Conservation (phyloP, 306 rosid species). For the Astragalus glycyphyllos region DNA sequence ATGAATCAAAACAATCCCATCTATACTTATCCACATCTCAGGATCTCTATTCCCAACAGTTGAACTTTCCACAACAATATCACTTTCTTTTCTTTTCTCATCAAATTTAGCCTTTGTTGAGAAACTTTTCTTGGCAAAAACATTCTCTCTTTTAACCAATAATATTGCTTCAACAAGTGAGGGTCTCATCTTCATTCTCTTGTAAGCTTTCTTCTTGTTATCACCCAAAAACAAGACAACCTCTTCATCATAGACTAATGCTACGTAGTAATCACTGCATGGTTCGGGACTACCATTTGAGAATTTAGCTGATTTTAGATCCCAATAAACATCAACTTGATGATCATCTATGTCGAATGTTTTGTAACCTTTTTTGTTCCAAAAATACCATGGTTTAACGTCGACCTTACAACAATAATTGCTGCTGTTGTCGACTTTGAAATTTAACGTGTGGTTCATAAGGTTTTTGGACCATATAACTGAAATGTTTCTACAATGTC, state of each 20-base stretch:
- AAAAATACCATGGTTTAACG: conserved; percentile 82
- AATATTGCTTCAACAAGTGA: conserved; percentile 56
- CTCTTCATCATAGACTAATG: conserved; percentile 69
- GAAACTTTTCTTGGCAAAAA: conserved; percentile 80
- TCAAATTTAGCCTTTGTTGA: conserved; percentile 68
- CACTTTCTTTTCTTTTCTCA: conserved; percentile 64
- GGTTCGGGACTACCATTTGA: conserved; percentile 69
- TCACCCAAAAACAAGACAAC: conserved; percentile 75
- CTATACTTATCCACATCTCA: conserved; percentile 93
- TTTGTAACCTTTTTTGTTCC: conserved; percentile 89
- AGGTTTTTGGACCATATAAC: conserved; percentile 76
- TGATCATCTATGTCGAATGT: conserved; percentile 62
- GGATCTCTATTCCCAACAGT: conserved; percentile 65
- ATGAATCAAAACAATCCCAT: conserved; percentile 83
- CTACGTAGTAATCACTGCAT: conserved; percentile 65
- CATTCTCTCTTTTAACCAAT: conserved; percentile 72
- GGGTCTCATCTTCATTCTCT: conserved; percentile 68
- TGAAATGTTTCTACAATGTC: conserved; percentile 66
- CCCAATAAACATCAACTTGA: conserved; percentile 78
- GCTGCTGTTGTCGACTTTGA: conserved; percentile 59
- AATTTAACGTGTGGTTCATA: conserved; percentile 66
- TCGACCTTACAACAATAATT: conserved; percentile 61
- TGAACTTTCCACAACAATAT: conserved; percentile 84
- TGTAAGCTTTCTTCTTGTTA: conserved; percentile 72
- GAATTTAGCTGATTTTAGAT: conserved; percentile 72